Evolutionary conservation across 139 green algal genomes (phyloP), one percentile per base, ranked within the genome.

Genomic region (Chlorella sp.): DNA sequence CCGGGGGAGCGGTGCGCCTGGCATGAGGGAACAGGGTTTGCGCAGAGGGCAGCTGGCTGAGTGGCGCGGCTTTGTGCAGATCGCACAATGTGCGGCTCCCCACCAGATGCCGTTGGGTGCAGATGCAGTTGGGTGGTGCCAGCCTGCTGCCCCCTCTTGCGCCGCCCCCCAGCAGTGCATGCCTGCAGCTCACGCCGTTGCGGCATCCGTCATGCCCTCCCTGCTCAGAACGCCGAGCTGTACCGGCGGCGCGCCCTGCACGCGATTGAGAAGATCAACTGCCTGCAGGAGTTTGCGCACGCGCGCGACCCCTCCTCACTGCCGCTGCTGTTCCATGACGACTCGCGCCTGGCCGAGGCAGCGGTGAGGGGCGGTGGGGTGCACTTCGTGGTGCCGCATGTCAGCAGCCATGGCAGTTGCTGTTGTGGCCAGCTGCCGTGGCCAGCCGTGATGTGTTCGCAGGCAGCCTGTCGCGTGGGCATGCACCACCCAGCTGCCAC

Each of bases 291-390:
- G 32, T 94, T 94, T 88, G 86, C 89, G 20, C 73, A 76, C 40
- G 80, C 62, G 11, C 34, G 24, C 20, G 84, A 92, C 76, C 87
- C 92, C 60, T 76, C 64, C 32, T 76, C 81, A 67, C 88, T 95
- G 73, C 69, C 91, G 32, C 46, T 83, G 20, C 68, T 92, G n/a
- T 95, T 94, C 83, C 88, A 87, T 36, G 84, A 94, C 44, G 76
- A 91, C n/a, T 65, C 84, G 16, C 86, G 82, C 3, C 78, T 95
- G 43, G 80, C 81, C 28, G 82, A 94, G 41, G 92, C 90, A 51
- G 92, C 92, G 74, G 91, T 92, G 88, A 67, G 80, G 26, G 46
- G 0, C 13, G 16, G 64, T 34, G 22, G 20, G 44, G 16, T 48
- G 46, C 40, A 43, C n/a, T n/a, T n/a, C n/a, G 16, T 41, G 74